Evolutionary conservation across 2,329 filamentous ascomycete genomes (phyloP), one percentile per base, ranked within the genome.

Genomic region (Elsinoe australis): DNA sequence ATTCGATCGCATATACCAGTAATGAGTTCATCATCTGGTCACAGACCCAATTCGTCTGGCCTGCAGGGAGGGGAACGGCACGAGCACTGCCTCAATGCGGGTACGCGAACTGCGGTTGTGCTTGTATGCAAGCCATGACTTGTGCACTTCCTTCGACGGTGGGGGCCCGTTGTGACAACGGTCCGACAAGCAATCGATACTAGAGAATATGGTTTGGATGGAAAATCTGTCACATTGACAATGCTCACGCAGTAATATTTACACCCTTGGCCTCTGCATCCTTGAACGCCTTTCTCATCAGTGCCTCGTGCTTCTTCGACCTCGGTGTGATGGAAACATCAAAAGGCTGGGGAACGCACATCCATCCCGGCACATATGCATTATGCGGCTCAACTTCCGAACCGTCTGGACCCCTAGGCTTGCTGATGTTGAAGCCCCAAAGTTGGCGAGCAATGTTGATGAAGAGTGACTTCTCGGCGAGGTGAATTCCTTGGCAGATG

Each of bases 391-490:
- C 54, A 2, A 62, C 52, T 1, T 53, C 41, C 22, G 52, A 54
- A 1, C 61, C 61, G 47, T 61, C 54, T 21, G 53, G 47, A 4
- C 50, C 53, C 5, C 28, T 52, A 47, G 61, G 61, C 52, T 62
- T 61, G 2, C 15, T 21, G 17, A 66, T 53, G 29, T 59, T 54
- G 50, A 65, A 66, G 0, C 58, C 62, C 63, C 64, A 65, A 5
- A 66, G 47, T 5, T 63, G 59, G 4, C 62, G 57, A 3, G 61
- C 52, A 8, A 65, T 60, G 29, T 63, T 63, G 50, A 65, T 62
- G 36, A 59, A 64, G 4, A 65, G 54, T 2, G 62, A 64, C 22
- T 62, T 61, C 28, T 65, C 63, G 1, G 64, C 64, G 7, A 66
- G 59, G 50, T 65, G 63, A 3, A 64, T 55, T 8, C 63, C 64